These are phyloP conservation scores for Apiotrichum siamense DNA, from an alignment of 1,284 basidiomycete species.

Conservation along the genomic window DNA sequence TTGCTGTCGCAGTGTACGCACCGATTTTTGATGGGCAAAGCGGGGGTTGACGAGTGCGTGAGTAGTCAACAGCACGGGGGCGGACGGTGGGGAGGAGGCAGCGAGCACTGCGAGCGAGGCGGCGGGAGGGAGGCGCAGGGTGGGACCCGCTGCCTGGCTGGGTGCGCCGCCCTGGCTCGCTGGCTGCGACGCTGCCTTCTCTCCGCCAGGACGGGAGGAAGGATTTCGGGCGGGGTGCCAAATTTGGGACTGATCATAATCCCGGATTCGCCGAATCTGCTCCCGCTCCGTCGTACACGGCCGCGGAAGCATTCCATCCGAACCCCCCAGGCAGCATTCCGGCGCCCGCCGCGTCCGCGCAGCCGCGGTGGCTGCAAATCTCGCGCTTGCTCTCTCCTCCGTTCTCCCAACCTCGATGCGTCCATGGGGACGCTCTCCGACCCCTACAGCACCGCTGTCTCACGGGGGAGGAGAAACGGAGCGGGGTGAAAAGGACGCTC, in stretches of 20 bases:
- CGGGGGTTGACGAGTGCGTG: no score
- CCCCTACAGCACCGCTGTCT: neutral
- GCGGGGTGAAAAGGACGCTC: conserved; percentile 14
- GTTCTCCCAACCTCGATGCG: conserved; percentile 15
- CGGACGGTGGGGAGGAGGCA: neutral
- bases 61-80: neutral
- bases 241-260: neutral
- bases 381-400: neutral
- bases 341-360: no score
- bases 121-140: no score
- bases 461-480: conserved; percentile 19
- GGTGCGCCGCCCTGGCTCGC: neutral
- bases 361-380: neutral
- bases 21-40: conserved; percentile 12
- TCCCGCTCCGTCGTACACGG: neutral
- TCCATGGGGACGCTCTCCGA: conserved; percentile 15
- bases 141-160: no score
- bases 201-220: neutral
- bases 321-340: no score
- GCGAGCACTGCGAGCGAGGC: neutral
- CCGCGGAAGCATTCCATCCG: no score
- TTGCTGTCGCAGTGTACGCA: conserved; percentile 1
- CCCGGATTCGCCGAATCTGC: neutral
- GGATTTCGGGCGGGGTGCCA: neutral
- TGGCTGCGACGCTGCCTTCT: neutral